These are phyloP conservation scores for Plantago elongata DNA, from an alignment of 257 asterid genomes.

Conservation along the genomic window DNA sequence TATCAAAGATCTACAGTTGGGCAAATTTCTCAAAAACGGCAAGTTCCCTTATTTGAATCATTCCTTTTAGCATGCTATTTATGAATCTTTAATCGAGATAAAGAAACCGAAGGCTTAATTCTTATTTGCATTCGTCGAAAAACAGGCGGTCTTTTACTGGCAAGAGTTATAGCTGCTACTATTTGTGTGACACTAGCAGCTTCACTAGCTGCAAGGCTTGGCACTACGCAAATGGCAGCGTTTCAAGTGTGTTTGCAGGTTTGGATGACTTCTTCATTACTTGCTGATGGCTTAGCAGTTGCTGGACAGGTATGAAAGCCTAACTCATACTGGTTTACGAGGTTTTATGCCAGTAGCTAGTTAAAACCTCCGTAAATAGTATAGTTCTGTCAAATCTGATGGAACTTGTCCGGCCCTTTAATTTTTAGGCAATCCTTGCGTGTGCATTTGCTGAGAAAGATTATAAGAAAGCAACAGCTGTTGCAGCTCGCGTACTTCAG, in stretches of 20 bases:
- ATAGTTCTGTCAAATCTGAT: too few species aligned
- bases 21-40: conserved; percentile 82
- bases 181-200: conserved; percentile 87
- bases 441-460: conserved; percentile 95
- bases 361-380: too few species aligned
- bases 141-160: conserved; percentile 55
- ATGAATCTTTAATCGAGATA: too few species aligned
- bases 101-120: neutral
- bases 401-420: neutral
- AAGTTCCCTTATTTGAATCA: conserved; percentile 5
- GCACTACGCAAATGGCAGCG: conserved; percentile 87
- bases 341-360: too few species aligned
- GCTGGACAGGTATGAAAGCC: conserved; percentile 77
- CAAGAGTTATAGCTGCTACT: conserved; percentile 86
- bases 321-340: neutral
- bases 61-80: too few species aligned
- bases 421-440: conserved; percentile 82
- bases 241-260: conserved; percentile 90
- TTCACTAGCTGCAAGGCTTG: conserved; percentile 85
- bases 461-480: conserved; percentile 69
- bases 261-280: conserved; percentile 90
- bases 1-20: conserved; percentile 56
- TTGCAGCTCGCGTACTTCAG: conserved; percentile 81
- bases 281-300: conserved; percentile 96
- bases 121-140: neutral